Conservation (phyloP, 164 flowering plant genomes). For the Nymphaea thermarum region DNA sequence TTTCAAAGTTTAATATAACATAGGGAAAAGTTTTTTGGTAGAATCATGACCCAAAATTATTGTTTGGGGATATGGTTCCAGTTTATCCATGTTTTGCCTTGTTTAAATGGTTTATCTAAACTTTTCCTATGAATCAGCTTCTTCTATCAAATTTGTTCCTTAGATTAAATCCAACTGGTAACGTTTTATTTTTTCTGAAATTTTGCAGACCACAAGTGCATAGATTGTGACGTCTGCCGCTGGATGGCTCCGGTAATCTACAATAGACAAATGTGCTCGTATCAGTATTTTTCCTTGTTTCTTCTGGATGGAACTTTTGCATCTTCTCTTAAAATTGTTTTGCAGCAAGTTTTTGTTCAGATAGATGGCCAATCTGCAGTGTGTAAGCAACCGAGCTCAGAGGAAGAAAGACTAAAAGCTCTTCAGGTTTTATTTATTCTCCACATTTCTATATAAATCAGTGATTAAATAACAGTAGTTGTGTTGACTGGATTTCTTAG, state of each 20-base stretch:
- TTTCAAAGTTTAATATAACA: too few species aligned
- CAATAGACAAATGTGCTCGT: neutral
- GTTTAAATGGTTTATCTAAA: neutral
- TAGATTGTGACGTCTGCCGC: slow-evolving; percentile 54
- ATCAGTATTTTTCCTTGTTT: neutral
- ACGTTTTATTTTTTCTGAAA: neutral
- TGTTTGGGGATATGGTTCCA: neutral
- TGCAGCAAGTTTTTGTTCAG: slow-evolving; percentile 33
- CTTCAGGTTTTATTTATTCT: slow-evolving; percentile 33
- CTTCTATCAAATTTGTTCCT: neutral
- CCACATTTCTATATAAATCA: neutral
- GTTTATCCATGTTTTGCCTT: neutral
- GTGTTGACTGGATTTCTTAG: neutral
- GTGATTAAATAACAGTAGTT: neutral
- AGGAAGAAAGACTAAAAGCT: slow-evolving; percentile 35
- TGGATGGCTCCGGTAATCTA: slow-evolving; percentile 57
- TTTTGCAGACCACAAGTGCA: slow-evolving; percentile 42
- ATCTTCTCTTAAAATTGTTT: neutral
- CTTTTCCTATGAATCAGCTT: neutral
- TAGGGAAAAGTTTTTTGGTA: too few species aligned
- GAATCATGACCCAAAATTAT: too few species aligned
- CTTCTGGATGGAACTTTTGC: neutral
- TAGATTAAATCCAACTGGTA: too few species aligned
- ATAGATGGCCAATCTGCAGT: slow-evolving; percentile 42
- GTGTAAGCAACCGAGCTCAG: slow-evolving; percentile 29